Evolutionary conservation across 495 filamentous ascomycete genomes (phyloP).

Genomic region (Astrocystis sublimbata): DNA sequence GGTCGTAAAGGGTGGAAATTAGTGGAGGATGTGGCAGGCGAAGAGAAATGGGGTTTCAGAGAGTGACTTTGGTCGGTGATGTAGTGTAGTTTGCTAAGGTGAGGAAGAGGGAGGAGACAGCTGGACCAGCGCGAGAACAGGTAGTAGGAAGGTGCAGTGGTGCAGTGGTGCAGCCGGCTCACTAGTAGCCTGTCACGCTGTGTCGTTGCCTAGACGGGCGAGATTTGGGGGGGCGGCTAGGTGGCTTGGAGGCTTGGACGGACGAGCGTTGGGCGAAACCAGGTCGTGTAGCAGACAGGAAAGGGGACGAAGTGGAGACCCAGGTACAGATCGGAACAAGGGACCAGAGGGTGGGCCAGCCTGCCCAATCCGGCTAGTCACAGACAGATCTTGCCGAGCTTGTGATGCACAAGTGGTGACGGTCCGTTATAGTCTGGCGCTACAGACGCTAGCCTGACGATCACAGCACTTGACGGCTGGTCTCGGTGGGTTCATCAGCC

Average conservation of each 20-base stretch:
- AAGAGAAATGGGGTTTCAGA: conserved; percentile 18
- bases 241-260: neutral
- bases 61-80: conserved; percentile 21
- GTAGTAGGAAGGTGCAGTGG: neutral
- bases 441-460: too few species aligned
- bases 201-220: too few species aligned
- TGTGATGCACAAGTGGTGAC: neutral
- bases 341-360: neutral
- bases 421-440: neutral
- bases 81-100: neutral
- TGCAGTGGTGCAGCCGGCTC: neutral
- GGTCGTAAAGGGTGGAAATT: conserved; percentile 10
- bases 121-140: conserved; percentile 1
- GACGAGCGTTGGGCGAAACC: neutral
- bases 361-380: neutral
- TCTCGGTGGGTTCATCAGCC: neutral
- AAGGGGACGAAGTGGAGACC: conserved; percentile 10
- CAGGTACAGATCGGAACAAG: too few species aligned
- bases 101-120: neutral
- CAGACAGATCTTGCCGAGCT: neutral
- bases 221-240: too few species aligned
- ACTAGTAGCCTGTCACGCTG: too few species aligned
- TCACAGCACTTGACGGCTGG: conserved; percentile 1
- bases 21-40: conserved; percentile 14
- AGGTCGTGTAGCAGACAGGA: conserved; percentile 9